Evolutionary conservation across 768 basidiomycete genomes (phyloP).

Genomic region (Kwoniella botswanensis): DNA sequence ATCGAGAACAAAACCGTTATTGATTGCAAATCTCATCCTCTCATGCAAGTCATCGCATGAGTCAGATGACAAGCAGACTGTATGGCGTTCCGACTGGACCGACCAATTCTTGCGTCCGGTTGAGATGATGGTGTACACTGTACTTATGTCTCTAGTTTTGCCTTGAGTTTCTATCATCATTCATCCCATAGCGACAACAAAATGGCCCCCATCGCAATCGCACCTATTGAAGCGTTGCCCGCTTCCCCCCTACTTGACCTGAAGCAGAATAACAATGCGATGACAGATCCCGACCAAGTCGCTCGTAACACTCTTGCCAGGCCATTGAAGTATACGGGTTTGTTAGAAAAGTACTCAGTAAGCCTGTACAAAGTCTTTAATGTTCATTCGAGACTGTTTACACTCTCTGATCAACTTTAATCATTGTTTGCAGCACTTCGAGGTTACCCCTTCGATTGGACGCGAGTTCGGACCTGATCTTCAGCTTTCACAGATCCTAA

Average conservation of each 20-base stretch:
- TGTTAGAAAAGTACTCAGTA: conserved; percentile 41
- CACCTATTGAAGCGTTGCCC: not conserved
- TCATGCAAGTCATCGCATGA: not conserved
- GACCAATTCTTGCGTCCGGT: not conserved
- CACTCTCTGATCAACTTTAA: too few species aligned
- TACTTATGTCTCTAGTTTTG: too few species aligned
- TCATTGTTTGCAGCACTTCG: conserved; percentile 33
- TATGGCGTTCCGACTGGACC: not conserved
- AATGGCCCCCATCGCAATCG: conserved; percentile 10
- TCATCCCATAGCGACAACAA: not conserved
- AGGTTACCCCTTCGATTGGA: conserved; percentile 66
- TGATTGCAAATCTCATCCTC: not conserved
- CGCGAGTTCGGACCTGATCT: conserved; percentile 63
- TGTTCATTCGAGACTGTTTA: too few species aligned
- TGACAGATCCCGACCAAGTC: not conserved
- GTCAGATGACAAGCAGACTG: not conserved
- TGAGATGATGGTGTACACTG: too few species aligned
- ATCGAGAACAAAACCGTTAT: not conserved
- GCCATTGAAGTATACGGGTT: conserved; percentile 42
- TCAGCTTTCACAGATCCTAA: conserved; percentile 63
- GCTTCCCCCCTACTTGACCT: not conserved
- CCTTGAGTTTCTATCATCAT: too few species aligned
- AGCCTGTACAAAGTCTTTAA: not conserved
- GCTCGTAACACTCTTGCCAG: conserved; percentile 23
- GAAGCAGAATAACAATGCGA: not conserved